Evolutionary conservation across 208 protist species (phyloP).

Genomic region (Leishmania major): DNA sequence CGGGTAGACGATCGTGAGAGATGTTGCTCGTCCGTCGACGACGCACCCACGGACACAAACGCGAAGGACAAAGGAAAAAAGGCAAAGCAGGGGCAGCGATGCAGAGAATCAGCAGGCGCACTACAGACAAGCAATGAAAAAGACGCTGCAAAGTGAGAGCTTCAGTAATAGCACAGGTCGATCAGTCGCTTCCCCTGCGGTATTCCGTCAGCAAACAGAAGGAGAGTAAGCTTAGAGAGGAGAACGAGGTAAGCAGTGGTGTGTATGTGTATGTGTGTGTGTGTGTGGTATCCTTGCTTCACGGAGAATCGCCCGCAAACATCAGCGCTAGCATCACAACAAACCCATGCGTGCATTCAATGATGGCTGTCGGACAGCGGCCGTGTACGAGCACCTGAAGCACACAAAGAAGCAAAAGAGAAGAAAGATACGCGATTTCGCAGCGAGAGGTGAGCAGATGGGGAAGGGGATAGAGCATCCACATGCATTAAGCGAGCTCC

Average conservation of each 20-base stretch:
- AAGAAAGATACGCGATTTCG: conserved; percentile 1
- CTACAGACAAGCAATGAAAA: background rate
- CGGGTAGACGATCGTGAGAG: background rate
- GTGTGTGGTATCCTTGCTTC: background rate
- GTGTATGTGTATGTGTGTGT: background rate
- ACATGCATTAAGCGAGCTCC: background rate
- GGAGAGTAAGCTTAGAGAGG: background rate
- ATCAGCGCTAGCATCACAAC: background rate
- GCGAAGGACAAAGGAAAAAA: background rate
- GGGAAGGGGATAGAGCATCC: background rate
- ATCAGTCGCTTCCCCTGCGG: background rate
- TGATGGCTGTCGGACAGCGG: background rate
- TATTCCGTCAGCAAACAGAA: background rate
- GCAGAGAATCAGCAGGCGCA: background rate
- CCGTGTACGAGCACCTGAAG: background rate
- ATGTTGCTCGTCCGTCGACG: background rate
- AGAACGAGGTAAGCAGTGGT: background rate
- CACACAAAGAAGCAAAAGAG: background rate
- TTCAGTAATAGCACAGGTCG: background rate
- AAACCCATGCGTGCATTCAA: background rate
- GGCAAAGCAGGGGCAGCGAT: background rate
- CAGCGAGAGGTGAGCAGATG: background rate
- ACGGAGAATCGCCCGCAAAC: background rate
- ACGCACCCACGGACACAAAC: background rate
- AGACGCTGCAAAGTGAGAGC: background rate